These are phyloP conservation scores for Rubroboletus satanas DNA, from an alignment of 768 basidiomycete species.

Conservation along the genomic window DNA sequence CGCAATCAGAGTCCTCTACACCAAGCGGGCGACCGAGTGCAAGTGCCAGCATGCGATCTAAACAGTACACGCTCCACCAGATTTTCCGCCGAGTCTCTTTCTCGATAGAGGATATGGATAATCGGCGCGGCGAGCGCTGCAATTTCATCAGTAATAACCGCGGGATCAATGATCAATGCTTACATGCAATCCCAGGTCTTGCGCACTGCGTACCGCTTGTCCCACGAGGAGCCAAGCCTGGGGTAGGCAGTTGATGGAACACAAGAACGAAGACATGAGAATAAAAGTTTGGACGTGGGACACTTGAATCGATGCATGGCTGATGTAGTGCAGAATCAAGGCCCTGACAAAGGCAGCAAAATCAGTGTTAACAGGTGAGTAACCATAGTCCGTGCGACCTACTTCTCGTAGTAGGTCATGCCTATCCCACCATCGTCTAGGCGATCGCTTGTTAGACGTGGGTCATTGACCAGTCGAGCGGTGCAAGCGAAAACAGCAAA, in stretches of 20 bases:
- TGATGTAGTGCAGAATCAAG: slow-evolving; percentile 88
- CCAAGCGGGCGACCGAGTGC: slow-evolving; percentile 86
- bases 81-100: slow-evolving; percentile 89
- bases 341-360: slow-evolving; percentile 46
- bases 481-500: slow-evolving; percentile 92
- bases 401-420: slow-evolving; percentile 89
- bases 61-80: slow-evolving; percentile 91
- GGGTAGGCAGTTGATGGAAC: slow-evolving; percentile 89
- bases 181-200: slow-evolving; percentile 91
- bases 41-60: slow-evolving; percentile 90
- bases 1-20: slow-evolving; percentile 86
- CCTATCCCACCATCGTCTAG: slow-evolving; percentile 81
- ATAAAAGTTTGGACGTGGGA: slow-evolving; percentile 89
- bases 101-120: slow-evolving; percentile 66
- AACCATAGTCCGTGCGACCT: slow-evolving; percentile 21
- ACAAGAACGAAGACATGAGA: slow-evolving; percentile 85
- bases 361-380: not conserved
- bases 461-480: slow-evolving; percentile 73
- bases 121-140: slow-evolving; percentile 78
- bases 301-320: slow-evolving; percentile 78
- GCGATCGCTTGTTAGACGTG: slow-evolving; percentile 56
- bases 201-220: slow-evolving; percentile 84
- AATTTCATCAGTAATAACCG: slow-evolving; percentile 15
- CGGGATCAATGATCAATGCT: slow-evolving; percentile 30
- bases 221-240: slow-evolving; percentile 93